These are phyloP conservation scores for Phytophthora brassicae DNA, from an alignment of 352 stramenopile genomes.

Conservation along the genomic window DNA sequence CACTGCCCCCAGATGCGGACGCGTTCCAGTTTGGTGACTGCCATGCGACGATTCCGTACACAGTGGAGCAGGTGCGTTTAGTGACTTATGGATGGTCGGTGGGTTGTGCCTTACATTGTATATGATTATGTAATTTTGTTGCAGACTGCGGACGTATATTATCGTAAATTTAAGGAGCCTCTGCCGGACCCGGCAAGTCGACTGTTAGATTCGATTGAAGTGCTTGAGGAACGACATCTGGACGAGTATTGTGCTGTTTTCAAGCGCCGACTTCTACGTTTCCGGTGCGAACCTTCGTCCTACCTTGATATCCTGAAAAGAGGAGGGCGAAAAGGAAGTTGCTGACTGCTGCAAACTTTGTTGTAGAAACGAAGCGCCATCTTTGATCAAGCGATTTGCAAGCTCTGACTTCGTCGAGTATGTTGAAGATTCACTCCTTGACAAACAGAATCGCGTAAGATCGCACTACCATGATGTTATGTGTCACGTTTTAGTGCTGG, in stretches of 20 bases:
- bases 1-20: constrained; percentile 39
- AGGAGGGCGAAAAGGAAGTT: not conserved
- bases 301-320: too few relatives aligned
- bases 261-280: constrained; percentile 57
- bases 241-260: constrained; percentile 66
- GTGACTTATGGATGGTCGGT: not conserved
- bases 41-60: constrained; percentile 49
- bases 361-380: constrained; percentile 66
- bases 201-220: constrained; percentile 44
- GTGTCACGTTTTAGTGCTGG: not conserved
- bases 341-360: not conserved
- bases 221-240: constrained; percentile 50
- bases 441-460: constrained; percentile 71
- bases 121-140: not conserved
- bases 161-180: constrained; percentile 81
- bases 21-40: constrained; percentile 55
- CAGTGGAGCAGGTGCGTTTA: constrained; percentile 55
- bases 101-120: not conserved
- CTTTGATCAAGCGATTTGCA: constrained; percentile 79
- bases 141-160: constrained; percentile 69
- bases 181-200: constrained; percentile 61
- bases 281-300: constrained; percentile 43
- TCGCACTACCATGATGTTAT: not conserved
- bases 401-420: constrained; percentile 75
- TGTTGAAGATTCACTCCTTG: constrained; percentile 72